Base-by-base conservation (phyloP, 192 early-diverging fungal genomes). In the Backusella liffmaniae region DNA sequence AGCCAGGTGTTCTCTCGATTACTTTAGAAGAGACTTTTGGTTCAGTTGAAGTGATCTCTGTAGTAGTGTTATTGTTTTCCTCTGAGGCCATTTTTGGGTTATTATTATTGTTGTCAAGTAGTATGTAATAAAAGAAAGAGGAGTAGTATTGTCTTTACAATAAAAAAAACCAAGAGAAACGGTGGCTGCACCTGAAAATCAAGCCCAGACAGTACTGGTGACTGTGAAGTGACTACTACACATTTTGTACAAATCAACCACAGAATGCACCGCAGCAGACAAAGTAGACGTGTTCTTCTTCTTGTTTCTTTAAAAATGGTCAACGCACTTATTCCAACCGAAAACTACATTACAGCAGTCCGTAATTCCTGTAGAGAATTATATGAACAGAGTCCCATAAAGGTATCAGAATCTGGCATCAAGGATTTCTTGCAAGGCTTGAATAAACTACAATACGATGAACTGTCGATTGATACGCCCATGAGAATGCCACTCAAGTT, bases 401-500 rank as follows among this genome's bases (percentile, higher is more conserved):
- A 67, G 39, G 76, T 90, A 30, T 82, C 84, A 34, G 36, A 53
- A 26, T 73, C 70, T 29, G 78, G 72, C 6, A 73, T 77, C 21
- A 76, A 79, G 26, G 10, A 41, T 39, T 89, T 88, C 66, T 75
- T 86, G 5, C 62, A 76, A 13, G 66, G 10, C 0, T 65, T 89
- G 1, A 77, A 87, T 26, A 70, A 67, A 4, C 41, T 18, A 8
- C 72, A 78, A 37, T 84, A 72, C 49, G 76, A 80, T 46, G 78
- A 90, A 67, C 76, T 88, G 36, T 79, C 82, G 1, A 74, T 77
- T 62, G 83, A 83, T 84, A 88, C 87, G 39, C 84, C 77, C 66
- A 86, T 88, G 78, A 77, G 70, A 0, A 81, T 97, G 72, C 95
- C 95, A 0, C 85, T 97, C n/a, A 84, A 85, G 42, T 97, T 96